Conservation (phyloP, 139 green algal genomes). For the Chlorella vulgaris region DNA sequence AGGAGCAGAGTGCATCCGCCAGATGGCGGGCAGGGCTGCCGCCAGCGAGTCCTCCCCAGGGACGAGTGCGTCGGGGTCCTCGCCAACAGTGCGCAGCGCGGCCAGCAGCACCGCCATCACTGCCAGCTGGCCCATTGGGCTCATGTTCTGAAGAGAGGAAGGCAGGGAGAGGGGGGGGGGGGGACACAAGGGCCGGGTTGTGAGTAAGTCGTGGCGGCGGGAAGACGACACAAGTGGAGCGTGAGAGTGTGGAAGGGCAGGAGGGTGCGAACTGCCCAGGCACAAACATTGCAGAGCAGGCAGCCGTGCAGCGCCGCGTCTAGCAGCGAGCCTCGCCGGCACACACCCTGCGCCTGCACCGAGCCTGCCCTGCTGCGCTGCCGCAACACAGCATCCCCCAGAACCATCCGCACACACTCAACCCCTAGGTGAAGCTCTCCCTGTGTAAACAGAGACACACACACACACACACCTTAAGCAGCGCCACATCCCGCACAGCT, state of each 20-base stretch:
- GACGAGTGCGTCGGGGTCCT: neutral
- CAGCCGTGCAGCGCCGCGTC: too few species aligned
- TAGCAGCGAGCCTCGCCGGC: too few species aligned
- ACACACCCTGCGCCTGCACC: too few species aligned
- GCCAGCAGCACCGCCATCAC: conserved; percentile 22
- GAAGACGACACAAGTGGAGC: neutral
- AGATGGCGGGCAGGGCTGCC: neutral
- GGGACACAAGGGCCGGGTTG: neutral
- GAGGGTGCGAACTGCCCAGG: too few species aligned
- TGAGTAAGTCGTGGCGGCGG: too few species aligned
- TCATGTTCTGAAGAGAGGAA: neutral
- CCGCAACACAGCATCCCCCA: too few species aligned
- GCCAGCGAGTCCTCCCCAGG: neutral
- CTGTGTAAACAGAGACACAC: too few species aligned
- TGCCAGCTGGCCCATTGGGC: neutral
- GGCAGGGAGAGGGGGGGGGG: neutral
- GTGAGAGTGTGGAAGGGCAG: too few species aligned
- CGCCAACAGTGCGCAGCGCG: neutral
- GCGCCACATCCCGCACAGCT: conserved; percentile 7
- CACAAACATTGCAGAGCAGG: too few species aligned
- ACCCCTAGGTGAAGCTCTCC: neutral
- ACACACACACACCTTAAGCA: conserved; percentile 10
- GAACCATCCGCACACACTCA: neutral
- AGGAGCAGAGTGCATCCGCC: too few species aligned
- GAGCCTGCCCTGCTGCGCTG: too few species aligned